Percentiles rank a stretch among this genome's conserved stretches.
These are phyloP conservation scores for Gnomoniopsis sp. DNA, from an alignment of 2,329 filamentous ascomycete genomes.

Conservation along the genomic window DNA sequence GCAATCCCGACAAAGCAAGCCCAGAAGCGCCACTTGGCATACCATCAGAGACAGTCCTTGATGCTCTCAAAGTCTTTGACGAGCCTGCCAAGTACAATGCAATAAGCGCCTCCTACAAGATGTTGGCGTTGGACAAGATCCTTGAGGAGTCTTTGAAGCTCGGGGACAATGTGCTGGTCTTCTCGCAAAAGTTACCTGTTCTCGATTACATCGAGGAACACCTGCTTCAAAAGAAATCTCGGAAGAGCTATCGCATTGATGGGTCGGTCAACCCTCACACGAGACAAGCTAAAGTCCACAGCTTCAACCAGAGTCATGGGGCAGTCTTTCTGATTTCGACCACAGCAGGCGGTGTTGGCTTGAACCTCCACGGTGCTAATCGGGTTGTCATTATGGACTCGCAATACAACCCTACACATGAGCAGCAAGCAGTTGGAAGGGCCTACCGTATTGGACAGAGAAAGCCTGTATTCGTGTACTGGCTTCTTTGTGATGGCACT, in stretches of 20 bases:
- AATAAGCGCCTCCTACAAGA: conserved; percentile 62
- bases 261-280: conserved; percentile 54
- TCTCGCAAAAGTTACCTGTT: conserved; percentile 69
- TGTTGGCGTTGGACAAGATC: conserved; percentile 64
- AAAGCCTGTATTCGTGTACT: conserved; percentile 82
- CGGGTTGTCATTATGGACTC: conserved; percentile 85
- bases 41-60: conserved; percentile 23
- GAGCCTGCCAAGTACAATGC: conserved; percentile 38
- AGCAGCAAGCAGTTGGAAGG: conserved; percentile 83
- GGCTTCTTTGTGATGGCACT: conserved; percentile 73
- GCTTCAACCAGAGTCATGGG: conserved; percentile 59
- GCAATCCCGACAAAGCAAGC: neutral
- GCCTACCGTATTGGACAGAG: conserved; percentile 82
- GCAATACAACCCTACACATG: conserved; percentile 73
- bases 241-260: conserved; percentile 60
- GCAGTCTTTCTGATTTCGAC: conserved; percentile 81
- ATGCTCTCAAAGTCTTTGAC: conserved; percentile 33
- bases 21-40: neutral
- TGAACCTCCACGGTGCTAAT: conserved; percentile 83
- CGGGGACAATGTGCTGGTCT: conserved; percentile 76
- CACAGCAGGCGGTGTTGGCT: conserved; percentile 72
- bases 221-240: conserved; percentile 48
- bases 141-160: conserved; percentile 58
- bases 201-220: conserved; percentile 65
- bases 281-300: conserved; percentile 62